Conservation (phyloP, 2,329 filamentous ascomycete genomes). For the Magnaporthales sp. region DNA sequence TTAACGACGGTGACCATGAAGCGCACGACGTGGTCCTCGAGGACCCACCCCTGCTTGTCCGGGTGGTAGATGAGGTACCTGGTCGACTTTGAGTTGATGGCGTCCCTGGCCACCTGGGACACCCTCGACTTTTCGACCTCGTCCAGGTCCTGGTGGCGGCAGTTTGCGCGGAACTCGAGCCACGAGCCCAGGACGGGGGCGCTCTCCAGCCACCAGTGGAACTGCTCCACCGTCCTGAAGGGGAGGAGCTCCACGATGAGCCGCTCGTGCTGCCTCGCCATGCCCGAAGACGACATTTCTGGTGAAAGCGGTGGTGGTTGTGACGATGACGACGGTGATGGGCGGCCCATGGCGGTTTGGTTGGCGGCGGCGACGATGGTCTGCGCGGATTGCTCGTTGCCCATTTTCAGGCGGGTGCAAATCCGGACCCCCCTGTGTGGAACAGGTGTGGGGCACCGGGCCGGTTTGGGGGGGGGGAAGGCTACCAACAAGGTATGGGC, state of each 20-base stretch:
- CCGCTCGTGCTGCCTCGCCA: conserved; percentile 25
- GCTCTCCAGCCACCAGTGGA: conserved; percentile 26
- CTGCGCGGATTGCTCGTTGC: background rate
- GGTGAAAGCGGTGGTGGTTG: background rate
- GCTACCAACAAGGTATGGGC: no score
- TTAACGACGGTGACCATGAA: conserved; percentile 27
- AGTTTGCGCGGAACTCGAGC: conserved; percentile 27
- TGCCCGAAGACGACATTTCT: background rate
- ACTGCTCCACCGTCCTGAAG: conserved; percentile 22
- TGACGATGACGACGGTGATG: background rate
- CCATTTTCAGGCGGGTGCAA: no score
- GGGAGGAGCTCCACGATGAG: conserved; percentile 30
- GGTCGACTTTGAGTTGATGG: conserved; percentile 18
- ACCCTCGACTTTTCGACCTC: conserved; percentile 25
- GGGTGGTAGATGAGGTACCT: conserved; percentile 27
- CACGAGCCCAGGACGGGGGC: conserved; percentile 24
- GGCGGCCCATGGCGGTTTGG: background rate
- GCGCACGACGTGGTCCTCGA: conserved; percentile 27
- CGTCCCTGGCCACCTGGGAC: conserved; percentile 20
- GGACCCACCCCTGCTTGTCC: conserved; percentile 25
- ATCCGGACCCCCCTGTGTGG: no score
- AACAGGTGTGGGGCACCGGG: no score
- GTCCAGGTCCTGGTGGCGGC: conserved; percentile 13
- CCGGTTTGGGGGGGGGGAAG: no score
- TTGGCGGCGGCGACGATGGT: background rate